phyloP scores from a whole-genome alignment of 1,139 yeast species.

The Hyphopichia pseudoburtonii region DNA sequence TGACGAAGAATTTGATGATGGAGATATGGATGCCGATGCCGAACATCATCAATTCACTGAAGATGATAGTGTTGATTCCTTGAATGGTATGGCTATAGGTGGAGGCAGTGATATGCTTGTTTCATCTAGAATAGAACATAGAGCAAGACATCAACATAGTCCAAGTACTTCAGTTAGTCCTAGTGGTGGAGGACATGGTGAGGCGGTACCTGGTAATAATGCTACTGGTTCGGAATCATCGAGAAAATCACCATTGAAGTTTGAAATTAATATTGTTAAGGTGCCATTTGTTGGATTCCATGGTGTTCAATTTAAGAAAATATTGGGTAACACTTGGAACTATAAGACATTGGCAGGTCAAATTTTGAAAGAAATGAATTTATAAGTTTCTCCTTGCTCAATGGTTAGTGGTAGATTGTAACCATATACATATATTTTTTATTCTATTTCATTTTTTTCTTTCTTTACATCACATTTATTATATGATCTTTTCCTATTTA shows the following conservation, averaged over 20 bases:
- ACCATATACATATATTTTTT: too few relatives aligned
- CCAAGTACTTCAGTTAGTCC: constrained; percentile 23
- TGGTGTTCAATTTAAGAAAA: constrained; percentile 93
- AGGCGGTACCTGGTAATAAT: constrained; percentile 11
- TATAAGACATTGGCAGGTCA: constrained; percentile 92
- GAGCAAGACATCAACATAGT: constrained; percentile 35
- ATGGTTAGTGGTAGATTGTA: too few relatives aligned
- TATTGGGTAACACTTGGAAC: constrained; percentile 94
- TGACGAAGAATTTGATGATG: constrained; percentile 37
- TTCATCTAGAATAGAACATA: constrained; percentile 59
- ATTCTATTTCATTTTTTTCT: not conserved
- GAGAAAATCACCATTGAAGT: constrained; percentile 61
- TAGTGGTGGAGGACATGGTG: constrained; percentile 5
- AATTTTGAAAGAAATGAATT: constrained; percentile 73
- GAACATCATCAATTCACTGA: constrained; percentile 28
- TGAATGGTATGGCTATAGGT: constrained; percentile 45
- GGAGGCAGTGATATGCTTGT: constrained; percentile 70
- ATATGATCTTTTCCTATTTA: not conserved
- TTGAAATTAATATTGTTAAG: constrained; percentile 90
- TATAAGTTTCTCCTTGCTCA: too few relatives aligned
- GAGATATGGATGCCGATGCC: constrained; percentile 25
- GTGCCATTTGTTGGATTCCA: constrained; percentile 88
- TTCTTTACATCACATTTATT: not conserved
- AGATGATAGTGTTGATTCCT: constrained; percentile 65
- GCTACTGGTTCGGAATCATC: constrained; percentile 1